Percentiles rank a stretch among this genome's conserved stretches.
These are phyloP conservation scores for Saturnispora diversa DNA, from an alignment of 805 yeast genomes.

Conservation along the genomic window DNA sequence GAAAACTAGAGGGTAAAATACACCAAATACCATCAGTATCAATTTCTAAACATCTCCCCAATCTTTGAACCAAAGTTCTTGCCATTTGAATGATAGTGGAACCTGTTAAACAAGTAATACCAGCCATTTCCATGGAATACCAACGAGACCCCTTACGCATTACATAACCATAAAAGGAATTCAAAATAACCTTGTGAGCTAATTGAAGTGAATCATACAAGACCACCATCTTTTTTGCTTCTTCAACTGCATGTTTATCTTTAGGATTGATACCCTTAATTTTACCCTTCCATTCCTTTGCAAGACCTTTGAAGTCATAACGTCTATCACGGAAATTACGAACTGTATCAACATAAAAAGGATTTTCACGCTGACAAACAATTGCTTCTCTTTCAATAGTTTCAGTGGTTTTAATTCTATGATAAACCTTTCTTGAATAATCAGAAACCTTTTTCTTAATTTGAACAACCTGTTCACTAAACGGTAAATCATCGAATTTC, in stretches of 20 bases:
- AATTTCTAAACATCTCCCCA: conserved; percentile 91
- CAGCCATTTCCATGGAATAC: conserved; percentile 99
- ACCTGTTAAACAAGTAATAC: conserved; percentile 96
- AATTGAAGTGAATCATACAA: conserved; percentile 90
- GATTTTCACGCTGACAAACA: conserved; percentile 95
- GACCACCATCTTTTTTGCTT: conserved; percentile 89
- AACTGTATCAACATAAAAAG: conserved; percentile 92
- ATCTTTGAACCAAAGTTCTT: conserved; percentile 75
- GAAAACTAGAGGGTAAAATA: conserved; percentile 86
- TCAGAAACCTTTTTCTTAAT: conserved; percentile 75
- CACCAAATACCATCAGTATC: conserved; percentile 99
- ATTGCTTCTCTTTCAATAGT: conserved; percentile 86
- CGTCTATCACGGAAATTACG: conserved; percentile 91
- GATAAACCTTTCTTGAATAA: conserved; percentile 79
- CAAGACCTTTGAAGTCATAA: conserved; percentile 88
- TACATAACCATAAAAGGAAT: conserved; percentile 95
- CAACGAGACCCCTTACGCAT: conserved; percentile 99
- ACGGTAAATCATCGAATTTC: conserved; percentile 67
- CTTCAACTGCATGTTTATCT: conserved; percentile 65
- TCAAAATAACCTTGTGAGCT: conserved; percentile 93
- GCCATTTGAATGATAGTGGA: conserved; percentile 99
- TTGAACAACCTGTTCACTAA: conserved; percentile 66
- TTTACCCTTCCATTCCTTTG: conserved; percentile 90
- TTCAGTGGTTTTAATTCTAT: conserved; percentile 70
- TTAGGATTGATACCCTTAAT: conserved; percentile 42